Evolutionary conservation across 139 green algal species (phyloP), one percentile per base, ranked within the genome.

Genomic region (Dunaliella primolecta): DNA sequence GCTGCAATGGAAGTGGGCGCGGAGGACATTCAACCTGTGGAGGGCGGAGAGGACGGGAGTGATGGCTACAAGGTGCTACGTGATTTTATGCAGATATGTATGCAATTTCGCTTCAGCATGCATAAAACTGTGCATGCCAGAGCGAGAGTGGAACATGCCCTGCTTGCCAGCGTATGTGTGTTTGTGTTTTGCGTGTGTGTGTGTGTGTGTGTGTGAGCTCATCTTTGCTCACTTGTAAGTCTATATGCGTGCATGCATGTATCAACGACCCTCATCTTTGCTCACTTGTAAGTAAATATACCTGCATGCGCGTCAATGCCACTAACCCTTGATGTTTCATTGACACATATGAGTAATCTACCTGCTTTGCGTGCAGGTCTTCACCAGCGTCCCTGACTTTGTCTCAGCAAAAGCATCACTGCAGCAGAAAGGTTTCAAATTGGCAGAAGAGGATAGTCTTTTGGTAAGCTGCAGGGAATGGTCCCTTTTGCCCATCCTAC

Each of bases 1-100:
- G 93, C 91, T 33, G 95, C 93, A 46, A 93, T 95, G 87, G 93
- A 96, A 75, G 92, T 94, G n/a, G 92, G 92, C 1, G 92, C 91
- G 0, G 90, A 94, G 20, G 94, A 96, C 83, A 81, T 97, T 30
- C 80, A 87, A 84, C 89, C 90, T 0, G 83, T 91, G 74, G 79
- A 76, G 24, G 30, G 81, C 27, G 88, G 90, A 35, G 86, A 94
- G 20, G 20, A 20, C 23, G 20, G 56, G 23, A 20, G 20, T n/a
- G 20, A 72, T 23, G 56, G 20, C 20, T 20, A 23, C 56, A 72
- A 23, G 56, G 20, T 20, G 56, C 56, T n/a, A 23, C 20, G 56
- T 72, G 56, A 72, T 20, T n/a, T 20, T 72, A 72, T 20, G 23
- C 20, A 29, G 56, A 72, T 20, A 23, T 20, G 20, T 23, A 29